Base-by-base conservation (phyloP, 805 yeast genomes). In the Yamadazyma sp. region DNA sequence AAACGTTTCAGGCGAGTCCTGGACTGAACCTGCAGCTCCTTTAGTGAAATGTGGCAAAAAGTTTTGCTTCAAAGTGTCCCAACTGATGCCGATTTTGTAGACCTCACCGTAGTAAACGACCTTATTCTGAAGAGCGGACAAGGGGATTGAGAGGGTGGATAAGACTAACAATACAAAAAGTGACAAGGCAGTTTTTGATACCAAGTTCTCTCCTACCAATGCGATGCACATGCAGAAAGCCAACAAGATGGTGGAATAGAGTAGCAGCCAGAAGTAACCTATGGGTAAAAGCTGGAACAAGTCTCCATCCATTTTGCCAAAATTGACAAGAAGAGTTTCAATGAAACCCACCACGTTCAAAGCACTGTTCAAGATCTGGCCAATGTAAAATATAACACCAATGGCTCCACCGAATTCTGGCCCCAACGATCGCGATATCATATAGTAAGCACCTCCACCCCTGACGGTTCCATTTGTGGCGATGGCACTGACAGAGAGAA, bases 371-470 rank as follows among this genome's bases (percentile, higher is more conserved):
- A 93, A 69, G 6, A 90, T 89, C 64, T 93, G 99, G 1, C 99
- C 99, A 37, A 93, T 71, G 54, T 84, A 95, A 59, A 93, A 93
- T 16, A 93, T 91, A 19, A 93, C 71, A 1, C 99, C 99, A 46
- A 93, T 91, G 3, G 96, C 84, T 3, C 99, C 99, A 18, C 99
- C 99, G 62, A 93, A 93, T 57, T 93, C 99, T 3, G 97, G 96
- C 0, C 99, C 99, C 44, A 93, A 66, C 22, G 95, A 83, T 48
- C 99, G 73, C 22, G 95, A 84, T 42, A 93, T 88, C 97, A 93
- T 93, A 53, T 89, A 93, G 57, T 93, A 93, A 0, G 98, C 97
- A 32, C 99, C 99, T 11, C 99, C 99, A 10, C 98, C 98, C 49
- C 89, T 77, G 2, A 93, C 98, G 0, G 95, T 88, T 15, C 99